Evolutionary conservation across 75 land plant genomes (phyloP).

Genomic region (Pinus tabuliformis): DNA sequence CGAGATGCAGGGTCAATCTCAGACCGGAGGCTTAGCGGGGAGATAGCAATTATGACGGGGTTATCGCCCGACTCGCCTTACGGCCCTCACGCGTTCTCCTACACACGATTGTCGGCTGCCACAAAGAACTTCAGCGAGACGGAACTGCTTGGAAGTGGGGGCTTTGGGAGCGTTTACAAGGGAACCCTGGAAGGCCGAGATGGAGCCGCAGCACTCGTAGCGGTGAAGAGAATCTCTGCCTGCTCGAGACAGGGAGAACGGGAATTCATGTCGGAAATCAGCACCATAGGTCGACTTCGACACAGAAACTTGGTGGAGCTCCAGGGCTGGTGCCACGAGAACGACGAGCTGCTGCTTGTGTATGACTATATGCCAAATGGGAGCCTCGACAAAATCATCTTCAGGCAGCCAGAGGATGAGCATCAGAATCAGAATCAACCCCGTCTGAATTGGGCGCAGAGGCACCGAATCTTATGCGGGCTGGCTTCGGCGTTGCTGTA

Average conservation of each 20-base stretch:
- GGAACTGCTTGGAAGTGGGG: slow-evolving; percentile 40
- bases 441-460: slow-evolving; percentile 13
- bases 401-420: background rate
- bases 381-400: slow-evolving; percentile 25
- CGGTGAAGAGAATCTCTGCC: slow-evolving; percentile 38
- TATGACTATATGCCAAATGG: slow-evolving; percentile 54
- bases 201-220: slow-evolving; percentile 2
- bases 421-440: too few species aligned
- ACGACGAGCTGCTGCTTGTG: slow-evolving; percentile 32
- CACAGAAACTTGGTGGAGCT: slow-evolving; percentile 47
- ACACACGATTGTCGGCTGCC: slow-evolving; percentile 26
- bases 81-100: slow-evolving; percentile 35
- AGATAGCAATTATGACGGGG: background rate
- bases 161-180: slow-evolving; percentile 40
- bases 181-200: slow-evolving; percentile 17
- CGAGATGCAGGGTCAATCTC: background rate
- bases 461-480: slow-evolving; percentile 32
- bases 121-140: slow-evolving; percentile 34
- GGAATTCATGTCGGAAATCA: slow-evolving; percentile 39
- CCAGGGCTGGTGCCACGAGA: slow-evolving; percentile 50
- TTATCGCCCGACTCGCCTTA: background rate
- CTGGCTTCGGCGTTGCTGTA: slow-evolving; percentile 42
- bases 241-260: slow-evolving; percentile 33
- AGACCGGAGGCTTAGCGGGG: background rate
- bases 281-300: slow-evolving; percentile 31